These are phyloP conservation scores for Prunus yedoensis DNA, from an alignment of 331 rosid genomes.

Conservation along the genomic window DNA sequence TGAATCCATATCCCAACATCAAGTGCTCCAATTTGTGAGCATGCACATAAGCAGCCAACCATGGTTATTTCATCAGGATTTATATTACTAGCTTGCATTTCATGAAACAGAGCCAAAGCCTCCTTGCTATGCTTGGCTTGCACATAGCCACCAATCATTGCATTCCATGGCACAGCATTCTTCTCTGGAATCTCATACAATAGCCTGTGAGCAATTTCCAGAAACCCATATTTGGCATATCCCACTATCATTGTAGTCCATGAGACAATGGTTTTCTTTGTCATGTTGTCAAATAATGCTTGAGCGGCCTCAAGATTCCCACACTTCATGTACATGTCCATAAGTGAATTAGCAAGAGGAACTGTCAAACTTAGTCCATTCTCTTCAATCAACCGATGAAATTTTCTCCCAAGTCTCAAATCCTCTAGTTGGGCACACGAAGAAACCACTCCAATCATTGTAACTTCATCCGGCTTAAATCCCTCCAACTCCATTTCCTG, in stretches of 20 bases:
- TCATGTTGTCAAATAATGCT: slow-evolving; percentile 51
- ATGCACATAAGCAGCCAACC: slow-evolving; percentile 71
- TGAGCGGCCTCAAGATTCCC: slow-evolving; percentile 54
- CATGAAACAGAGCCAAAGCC: slow-evolving; percentile 73
- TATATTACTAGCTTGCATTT: slow-evolving; percentile 63
- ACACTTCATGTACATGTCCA: slow-evolving; percentile 84
- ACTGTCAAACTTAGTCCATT: slow-evolving; percentile 48
- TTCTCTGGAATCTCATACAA: slow-evolving; percentile 53
- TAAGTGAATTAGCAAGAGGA: slow-evolving; percentile 66
- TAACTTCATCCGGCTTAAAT: slow-evolving; percentile 68
- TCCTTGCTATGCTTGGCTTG: slow-evolving; percentile 69
- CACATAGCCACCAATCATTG: slow-evolving; percentile 73
- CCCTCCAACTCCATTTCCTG: slow-evolving; percentile 50
- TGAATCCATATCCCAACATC: slow-evolving; percentile 85
- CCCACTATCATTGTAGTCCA: slow-evolving; percentile 82
- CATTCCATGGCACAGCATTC: slow-evolving; percentile 79
- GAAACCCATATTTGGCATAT: slow-evolving; percentile 63
- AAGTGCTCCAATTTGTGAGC: slow-evolving; percentile 84
- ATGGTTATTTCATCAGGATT: slow-evolving; percentile 68
- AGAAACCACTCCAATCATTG: slow-evolving; percentile 72
- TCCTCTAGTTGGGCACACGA: slow-evolving; percentile 71
- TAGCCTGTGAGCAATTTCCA: slow-evolving; percentile 51
- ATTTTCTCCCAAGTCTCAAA: slow-evolving; percentile 50
- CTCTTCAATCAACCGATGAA: slow-evolving; percentile 46
- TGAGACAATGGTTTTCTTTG: slow-evolving; percentile 58